A percentile compares a stretch with the other conserved stretches of the same genome.
Evolutionary conservation across 768 basidiomycete genomes (phyloP).

Genomic region (Podaxis sp.): DNA sequence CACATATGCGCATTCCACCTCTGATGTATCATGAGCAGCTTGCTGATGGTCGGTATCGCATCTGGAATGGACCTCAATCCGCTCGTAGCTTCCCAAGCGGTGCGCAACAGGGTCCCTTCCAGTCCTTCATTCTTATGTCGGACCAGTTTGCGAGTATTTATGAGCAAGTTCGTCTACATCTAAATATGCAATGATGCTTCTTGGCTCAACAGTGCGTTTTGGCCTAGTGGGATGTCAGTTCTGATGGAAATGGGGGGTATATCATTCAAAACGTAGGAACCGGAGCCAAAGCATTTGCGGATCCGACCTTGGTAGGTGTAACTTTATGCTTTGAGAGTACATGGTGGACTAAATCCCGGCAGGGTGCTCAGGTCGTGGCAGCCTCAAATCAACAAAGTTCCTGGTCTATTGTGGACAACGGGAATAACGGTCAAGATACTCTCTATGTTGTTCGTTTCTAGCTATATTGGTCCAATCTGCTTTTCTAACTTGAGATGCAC

Average conservation of each 20-base stretch:
- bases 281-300: constrained; percentile 1
- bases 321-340: too few relatives aligned
- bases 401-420: constrained; percentile 3
- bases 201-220: neutral
- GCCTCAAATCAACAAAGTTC: constrained; percentile 1
- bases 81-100: constrained; percentile 8
- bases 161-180: neutral
- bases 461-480: neutral
- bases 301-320: neutral
- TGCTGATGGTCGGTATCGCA: constrained; percentile 4
- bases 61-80: constrained; percentile 4
- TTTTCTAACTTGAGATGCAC: neutral
- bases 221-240: neutral
- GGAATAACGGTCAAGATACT: neutral
- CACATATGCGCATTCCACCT: neutral
- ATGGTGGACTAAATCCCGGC: neutral
- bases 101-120: neutral
- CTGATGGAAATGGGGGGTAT: constrained; percentile 2
- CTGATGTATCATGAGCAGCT: neutral
- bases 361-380: neutral
- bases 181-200: neutral
- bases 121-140: neutral
- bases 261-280: constrained; percentile 2
- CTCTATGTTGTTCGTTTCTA: neutral
- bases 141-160: constrained; percentile 4